phyloP scores from a whole-genome alignment of 2,329 filamentous ascomycete species.

The Pyrenophora teres region DNA sequence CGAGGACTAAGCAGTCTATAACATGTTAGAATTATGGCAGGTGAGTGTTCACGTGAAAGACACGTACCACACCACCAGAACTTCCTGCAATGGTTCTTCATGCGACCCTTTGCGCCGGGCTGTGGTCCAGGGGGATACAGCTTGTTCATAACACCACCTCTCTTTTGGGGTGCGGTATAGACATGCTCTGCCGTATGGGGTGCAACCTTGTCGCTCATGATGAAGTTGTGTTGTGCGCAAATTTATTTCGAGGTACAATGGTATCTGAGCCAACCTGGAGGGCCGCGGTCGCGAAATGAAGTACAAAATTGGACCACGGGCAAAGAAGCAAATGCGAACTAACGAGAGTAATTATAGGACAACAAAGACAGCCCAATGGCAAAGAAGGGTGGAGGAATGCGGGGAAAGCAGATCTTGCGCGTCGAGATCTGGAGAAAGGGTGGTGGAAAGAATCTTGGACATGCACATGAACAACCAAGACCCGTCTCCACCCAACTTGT shows the following conservation, averaged over 20 bases:
- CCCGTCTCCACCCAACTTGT: constrained; percentile 21
- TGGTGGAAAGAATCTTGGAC: constrained; percentile 29
- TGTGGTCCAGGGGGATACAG: constrained; percentile 42
- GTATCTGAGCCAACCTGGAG: background rate
- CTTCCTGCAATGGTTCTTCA: constrained; percentile 46
- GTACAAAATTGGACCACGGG: background rate
- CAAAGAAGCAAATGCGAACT: background rate
- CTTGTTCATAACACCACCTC: constrained; percentile 39
- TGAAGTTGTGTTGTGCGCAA: constrained; percentile 9
- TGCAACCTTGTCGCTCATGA: constrained; percentile 34
- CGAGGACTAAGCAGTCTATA: constrained; percentile 54
- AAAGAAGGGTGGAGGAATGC: constrained; percentile 24
- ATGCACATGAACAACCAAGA: constrained; percentile 28
- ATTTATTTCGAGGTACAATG: background rate
- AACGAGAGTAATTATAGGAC: constrained; percentile 8
- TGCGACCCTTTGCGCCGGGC: constrained; percentile 36
- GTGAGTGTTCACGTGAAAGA: background rate
- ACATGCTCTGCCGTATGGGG: constrained; percentile 23
- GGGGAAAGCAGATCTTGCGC: constrained; percentile 35
- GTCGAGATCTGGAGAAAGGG: constrained; percentile 16
- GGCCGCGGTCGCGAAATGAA: background rate
- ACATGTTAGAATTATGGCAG: constrained; percentile 4
- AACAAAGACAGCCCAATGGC: constrained; percentile 10
- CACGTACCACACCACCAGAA: constrained; percentile 48
- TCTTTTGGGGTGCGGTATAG: constrained; percentile 25